Conservation (phyloP, 2,329 filamentous ascomycete species). For the Sphaerulina vaccinii region DNA sequence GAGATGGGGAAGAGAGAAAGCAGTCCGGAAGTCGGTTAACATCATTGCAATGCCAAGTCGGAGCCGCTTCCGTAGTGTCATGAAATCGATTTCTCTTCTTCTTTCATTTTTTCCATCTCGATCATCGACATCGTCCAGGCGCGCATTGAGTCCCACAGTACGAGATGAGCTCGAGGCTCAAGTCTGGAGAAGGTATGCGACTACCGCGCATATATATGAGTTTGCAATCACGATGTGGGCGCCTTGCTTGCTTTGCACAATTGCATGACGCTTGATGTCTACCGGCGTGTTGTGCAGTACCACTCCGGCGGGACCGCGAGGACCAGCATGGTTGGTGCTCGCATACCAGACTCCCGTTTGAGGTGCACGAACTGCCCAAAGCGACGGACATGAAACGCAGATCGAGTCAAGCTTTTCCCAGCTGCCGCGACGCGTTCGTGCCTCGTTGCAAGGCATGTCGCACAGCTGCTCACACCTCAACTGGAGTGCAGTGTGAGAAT, state of each 20-base stretch:
- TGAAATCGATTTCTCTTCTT: no score
- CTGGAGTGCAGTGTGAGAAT: no score
- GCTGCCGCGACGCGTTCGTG: constrained; percentile 3
- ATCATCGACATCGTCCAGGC: no score
- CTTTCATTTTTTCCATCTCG: no score
- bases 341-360: constrained; percentile 11
- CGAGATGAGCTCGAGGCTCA: no score
- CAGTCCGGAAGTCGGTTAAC: no score
- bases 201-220: not conserved
- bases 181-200: constrained; percentile 4
- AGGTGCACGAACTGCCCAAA: constrained; percentile 1
- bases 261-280: no score
- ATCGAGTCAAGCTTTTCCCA: constrained; percentile 1
- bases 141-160: no score
- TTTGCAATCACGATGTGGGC: not conserved
- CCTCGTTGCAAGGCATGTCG: constrained; percentile 4
- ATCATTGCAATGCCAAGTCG: no score
- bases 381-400: constrained; percentile 9
- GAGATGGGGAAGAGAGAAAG: no score
- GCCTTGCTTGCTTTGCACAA: constrained; percentile 1
- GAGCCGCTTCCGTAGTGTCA: no score
- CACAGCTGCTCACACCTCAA: constrained; percentile 2
- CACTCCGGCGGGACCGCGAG: not conserved
- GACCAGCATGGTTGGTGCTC: constrained; percentile 9
- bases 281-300: not conserved